A percentile compares a stretch with the other conserved stretches of the same genome.
phyloP scores from a whole-genome alignment of 2,329 filamentous ascomycete species.

The Onygenales sp. region DNA sequence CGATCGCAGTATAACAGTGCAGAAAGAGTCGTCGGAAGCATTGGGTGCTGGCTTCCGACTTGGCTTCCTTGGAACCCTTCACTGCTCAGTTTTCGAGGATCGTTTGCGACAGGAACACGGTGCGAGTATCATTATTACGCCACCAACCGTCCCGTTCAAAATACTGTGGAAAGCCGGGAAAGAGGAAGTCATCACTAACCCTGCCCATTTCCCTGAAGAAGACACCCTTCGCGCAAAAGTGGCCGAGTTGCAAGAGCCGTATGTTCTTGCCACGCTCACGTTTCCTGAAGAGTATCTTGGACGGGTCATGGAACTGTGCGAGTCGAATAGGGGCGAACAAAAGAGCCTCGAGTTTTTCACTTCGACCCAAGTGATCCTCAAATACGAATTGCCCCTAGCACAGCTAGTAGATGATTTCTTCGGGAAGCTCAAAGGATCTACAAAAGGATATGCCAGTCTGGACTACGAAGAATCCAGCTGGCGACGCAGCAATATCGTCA shows the following conservation, averaged over 20 bases:
- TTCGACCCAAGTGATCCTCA: conserved; percentile 82
- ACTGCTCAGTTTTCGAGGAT: conserved; percentile 99
- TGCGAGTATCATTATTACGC: conserved; percentile 90
- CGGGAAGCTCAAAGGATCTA: conserved; percentile 85
- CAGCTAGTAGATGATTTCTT: conserved; percentile 96
- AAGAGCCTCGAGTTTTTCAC: conserved; percentile 86
- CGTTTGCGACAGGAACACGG: conserved; percentile 89
- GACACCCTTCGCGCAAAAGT: conserved; percentile 48
- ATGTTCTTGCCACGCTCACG: conserved; percentile 75
- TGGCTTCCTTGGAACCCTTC: conserved; percentile 89
- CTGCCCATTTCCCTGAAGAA: conserved; percentile 76
- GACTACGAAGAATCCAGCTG: conserved; percentile 96
- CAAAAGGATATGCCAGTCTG: conserved; percentile 89
- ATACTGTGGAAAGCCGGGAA: conserved; percentile 68
- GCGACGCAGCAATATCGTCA: conserved; percentile 68
- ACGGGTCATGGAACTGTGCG: conserved; percentile 89
- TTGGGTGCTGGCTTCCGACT: conserved; percentile 88
- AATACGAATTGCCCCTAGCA: conserved; percentile 79
- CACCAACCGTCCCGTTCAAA: conserved; percentile 88
- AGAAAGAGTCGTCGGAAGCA: conserved; percentile 90
- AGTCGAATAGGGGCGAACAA: conserved; percentile 79
- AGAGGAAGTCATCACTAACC: conserved; percentile 73
- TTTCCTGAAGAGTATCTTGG: conserved; percentile 91
- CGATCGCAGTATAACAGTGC: conserved; percentile 85
- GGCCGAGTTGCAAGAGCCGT: conserved; percentile 59